Conservation (phyloP, 768 basidiomycete genomes). For the Xerocomus potaroensis region DNA sequence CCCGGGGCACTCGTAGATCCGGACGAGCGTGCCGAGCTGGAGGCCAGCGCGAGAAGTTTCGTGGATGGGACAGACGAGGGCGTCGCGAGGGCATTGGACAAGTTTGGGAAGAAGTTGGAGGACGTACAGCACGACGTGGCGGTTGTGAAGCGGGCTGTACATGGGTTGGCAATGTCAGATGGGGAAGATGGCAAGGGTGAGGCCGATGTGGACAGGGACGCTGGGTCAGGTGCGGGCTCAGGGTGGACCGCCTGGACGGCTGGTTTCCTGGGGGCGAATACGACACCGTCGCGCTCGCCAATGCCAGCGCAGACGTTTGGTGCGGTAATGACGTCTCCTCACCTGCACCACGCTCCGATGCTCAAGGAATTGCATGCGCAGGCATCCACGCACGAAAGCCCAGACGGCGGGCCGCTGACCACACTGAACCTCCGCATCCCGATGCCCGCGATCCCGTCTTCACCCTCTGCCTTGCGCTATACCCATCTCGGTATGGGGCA, state of each 20-base stretch:
- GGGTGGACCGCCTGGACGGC: constrained; percentile 52
- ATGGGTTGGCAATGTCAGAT: constrained; percentile 34
- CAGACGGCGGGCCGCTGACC: constrained; percentile 34
- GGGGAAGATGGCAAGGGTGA: neutral
- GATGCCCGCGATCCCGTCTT: constrained; percentile 42
- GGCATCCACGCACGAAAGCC: constrained; percentile 1
- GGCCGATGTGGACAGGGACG: neutral
- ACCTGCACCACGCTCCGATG: constrained; percentile 48
- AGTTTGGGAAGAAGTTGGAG: constrained; percentile 57
- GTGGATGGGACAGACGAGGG: constrained; percentile 18
- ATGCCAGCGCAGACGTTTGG: constrained; percentile 60
- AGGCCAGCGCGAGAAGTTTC: constrained; percentile 45
- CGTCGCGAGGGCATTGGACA: constrained; percentile 37
- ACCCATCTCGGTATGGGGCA: constrained; percentile 17
- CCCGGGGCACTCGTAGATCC: constrained; percentile 39
- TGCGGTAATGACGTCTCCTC: constrained; percentile 62
- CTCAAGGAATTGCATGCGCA: constrained; percentile 20
- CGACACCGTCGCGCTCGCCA: constrained; percentile 37
- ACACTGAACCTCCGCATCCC: constrained; percentile 51
- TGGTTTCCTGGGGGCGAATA: constrained; percentile 42
- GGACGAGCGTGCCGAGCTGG: constrained; percentile 36
- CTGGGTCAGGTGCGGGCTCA: constrained; percentile 12
- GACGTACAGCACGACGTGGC: constrained; percentile 78
- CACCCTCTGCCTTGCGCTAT: constrained; percentile 4
- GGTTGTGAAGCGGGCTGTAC: constrained; percentile 54